Conservation (phyloP, 2,329 filamentous ascomycete species). For the Lecanoromycetidae sp. region DNA sequence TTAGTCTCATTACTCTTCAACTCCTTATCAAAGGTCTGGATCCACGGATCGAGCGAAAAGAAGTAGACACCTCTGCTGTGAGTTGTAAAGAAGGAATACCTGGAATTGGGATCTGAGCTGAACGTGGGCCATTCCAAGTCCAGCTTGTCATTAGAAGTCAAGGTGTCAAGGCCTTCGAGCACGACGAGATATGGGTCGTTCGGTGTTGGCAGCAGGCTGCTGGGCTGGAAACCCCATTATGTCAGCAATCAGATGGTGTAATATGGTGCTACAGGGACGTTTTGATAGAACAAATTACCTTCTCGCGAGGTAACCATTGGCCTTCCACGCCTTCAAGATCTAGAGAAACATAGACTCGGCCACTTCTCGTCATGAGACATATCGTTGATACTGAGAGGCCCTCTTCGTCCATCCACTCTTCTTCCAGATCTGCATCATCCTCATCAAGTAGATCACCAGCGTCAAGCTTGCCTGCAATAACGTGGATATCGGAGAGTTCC, state of each 20-base stretch:
- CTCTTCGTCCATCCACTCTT: constrained; percentile 32
- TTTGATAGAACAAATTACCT: not conserved
- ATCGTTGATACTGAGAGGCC: constrained; percentile 46
- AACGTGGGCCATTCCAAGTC: constrained; percentile 40
- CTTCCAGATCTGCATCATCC: constrained; percentile 35
- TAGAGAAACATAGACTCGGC: constrained; percentile 46
- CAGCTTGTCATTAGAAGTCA: constrained; percentile 22
- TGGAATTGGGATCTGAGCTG: constrained; percentile 42
- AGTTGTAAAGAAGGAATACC: constrained; percentile 49
- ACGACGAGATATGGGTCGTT: constrained; percentile 29
- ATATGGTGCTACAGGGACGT: too few species aligned
- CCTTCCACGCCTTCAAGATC: constrained; percentile 51
- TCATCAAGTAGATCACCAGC: constrained; percentile 41
- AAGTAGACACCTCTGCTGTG: constrained; percentile 41
- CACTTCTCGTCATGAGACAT: constrained; percentile 44
- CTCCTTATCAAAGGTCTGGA: constrained; percentile 44
- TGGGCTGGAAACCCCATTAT: not conserved
- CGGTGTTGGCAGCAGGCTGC: not conserved
- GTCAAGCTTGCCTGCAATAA: constrained; percentile 42
- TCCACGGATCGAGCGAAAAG: constrained; percentile 46
- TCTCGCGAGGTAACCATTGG: constrained; percentile 45
- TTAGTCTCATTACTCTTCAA: constrained; percentile 38
- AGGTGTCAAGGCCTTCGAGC: constrained; percentile 34
- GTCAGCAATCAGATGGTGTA: not conserved
- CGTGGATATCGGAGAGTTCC: constrained; percentile 49